Conservation (phyloP, 192 early-diverging fungal genomes). For the Coemansia javaensis region DNA sequence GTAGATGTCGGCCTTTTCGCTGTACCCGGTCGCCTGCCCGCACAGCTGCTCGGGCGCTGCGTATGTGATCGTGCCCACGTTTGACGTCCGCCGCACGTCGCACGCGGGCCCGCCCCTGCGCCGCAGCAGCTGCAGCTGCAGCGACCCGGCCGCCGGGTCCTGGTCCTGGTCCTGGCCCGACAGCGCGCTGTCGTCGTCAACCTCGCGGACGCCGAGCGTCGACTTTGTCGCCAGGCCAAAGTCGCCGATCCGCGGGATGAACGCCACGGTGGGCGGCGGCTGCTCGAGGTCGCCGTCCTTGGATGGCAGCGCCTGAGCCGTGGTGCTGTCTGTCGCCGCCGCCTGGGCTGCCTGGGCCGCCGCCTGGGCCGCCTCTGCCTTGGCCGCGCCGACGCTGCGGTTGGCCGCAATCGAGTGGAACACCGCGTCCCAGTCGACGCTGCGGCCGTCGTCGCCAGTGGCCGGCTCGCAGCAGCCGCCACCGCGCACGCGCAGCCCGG, state of each 20-base stretch:
- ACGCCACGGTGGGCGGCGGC: conserved; percentile 22
- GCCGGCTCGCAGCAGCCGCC: too few relatives aligned
- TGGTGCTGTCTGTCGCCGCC: not conserved
- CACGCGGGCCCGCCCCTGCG: conserved; percentile 10
- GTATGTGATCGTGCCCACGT: conserved; percentile 91
- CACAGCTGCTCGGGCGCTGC: conserved; percentile 61
- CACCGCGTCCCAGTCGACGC: conserved; percentile 44
- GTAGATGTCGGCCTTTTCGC: conserved; percentile 88
- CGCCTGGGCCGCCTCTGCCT: not conserved
- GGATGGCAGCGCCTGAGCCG: too few relatives aligned
- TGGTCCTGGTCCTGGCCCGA: conserved; percentile 58
- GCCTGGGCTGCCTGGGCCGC: not conserved
- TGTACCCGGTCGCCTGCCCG: conserved; percentile 49
- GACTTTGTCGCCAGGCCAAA: conserved; percentile 85
- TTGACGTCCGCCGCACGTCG: conserved; percentile 65
- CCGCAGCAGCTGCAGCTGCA: not conserved
- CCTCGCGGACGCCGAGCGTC: conserved; percentile 25
- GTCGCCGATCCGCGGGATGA: conserved; percentile 75
- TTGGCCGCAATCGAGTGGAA: conserved; percentile 30
- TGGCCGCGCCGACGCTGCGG: conserved; percentile 8
- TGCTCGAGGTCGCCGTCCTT: too few relatives aligned
- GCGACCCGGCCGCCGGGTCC: too few relatives aligned
- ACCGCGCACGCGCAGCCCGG: too few relatives aligned
- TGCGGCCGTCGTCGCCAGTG: too few relatives aligned
- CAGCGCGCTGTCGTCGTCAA: conserved; percentile 34